Conservation (phyloP, 2,329 filamentous ascomycete genomes). For the Exophiala xenobiotica region DNA sequence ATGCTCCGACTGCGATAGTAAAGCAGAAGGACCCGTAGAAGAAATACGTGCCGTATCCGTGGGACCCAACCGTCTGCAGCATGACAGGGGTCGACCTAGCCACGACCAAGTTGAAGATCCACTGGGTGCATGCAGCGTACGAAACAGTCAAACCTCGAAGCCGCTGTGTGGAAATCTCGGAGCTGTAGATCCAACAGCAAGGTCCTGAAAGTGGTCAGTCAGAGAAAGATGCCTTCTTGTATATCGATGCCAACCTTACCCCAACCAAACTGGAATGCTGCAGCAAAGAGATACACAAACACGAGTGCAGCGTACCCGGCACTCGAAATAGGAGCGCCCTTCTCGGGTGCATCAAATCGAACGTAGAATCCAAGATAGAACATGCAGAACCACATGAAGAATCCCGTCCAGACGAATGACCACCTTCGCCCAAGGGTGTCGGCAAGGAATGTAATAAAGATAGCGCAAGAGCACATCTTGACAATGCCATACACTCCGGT, state of each 20-base stretch:
- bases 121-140: slow-evolving; percentile 67
- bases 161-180: slow-evolving; percentile 67
- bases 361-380: slow-evolving; percentile 72
- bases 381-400: slow-evolving; percentile 63
- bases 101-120: slow-evolving; percentile 73
- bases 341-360: slow-evolving; percentile 58
- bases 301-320: slow-evolving; percentile 70
- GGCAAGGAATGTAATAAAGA: slow-evolving; percentile 66
- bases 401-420: slow-evolving; percentile 63
- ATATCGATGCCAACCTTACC: slow-evolving; percentile 46
- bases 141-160: slow-evolving; percentile 67
- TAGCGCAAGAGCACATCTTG: slow-evolving; percentile 63
- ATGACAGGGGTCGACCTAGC: slow-evolving; percentile 54
- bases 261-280: slow-evolving; percentile 69
- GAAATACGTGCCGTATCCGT: slow-evolving; percentile 62
- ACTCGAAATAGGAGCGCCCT: slow-evolving; percentile 55
- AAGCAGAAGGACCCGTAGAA: slow-evolving; percentile 68
- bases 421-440: slow-evolving; percentile 68
- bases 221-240: neutral
- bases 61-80: slow-evolving; percentile 55
- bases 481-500: slow-evolving; percentile 73
- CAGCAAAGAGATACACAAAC: slow-evolving; percentile 71
- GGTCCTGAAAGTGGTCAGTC: neutral
- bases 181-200: slow-evolving; percentile 67
- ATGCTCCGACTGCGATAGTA: slow-evolving; percentile 64